Percentiles rank a stretch among this genome's conserved stretches.
phyloP scores from a whole-genome alignment of 352 stramenopile genomes.

The Phytopythium boreale region DNA sequence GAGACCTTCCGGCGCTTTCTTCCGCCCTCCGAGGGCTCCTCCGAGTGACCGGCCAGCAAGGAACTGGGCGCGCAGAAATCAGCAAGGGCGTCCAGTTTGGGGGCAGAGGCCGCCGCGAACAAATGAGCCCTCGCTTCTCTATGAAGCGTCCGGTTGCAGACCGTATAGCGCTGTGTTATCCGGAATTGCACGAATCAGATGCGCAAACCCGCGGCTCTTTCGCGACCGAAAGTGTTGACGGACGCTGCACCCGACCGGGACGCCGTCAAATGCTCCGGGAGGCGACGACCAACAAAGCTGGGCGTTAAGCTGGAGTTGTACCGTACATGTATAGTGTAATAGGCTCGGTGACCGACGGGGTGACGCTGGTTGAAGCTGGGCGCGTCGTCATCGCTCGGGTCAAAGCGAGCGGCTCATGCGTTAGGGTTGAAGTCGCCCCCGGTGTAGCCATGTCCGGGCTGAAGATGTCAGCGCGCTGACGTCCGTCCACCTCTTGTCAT shows the following conservation, averaged over 20 bases:
- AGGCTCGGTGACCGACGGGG: not conserved
- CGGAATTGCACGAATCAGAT: not conserved
- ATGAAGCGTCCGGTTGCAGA: too few species aligned
- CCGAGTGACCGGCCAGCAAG: too few species aligned
- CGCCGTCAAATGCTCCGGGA: too few species aligned
- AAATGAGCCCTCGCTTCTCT: not conserved
- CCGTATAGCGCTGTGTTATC: not conserved
- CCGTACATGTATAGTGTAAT: too few species aligned
- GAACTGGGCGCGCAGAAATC: too few species aligned
- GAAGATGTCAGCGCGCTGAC: conserved; percentile 5
- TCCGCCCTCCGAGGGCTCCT: not conserved
- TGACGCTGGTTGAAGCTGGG: not conserved
- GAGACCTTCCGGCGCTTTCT: not conserved
- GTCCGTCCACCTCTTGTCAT: not conserved
- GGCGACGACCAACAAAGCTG: too few species aligned
- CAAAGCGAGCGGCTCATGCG: not conserved
- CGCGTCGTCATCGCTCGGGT: not conserved
- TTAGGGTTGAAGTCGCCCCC: conserved; percentile 8
- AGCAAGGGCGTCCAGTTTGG: not conserved
- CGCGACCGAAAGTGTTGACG: not conserved
- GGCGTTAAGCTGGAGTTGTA: too few species aligned
- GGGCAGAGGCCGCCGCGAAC: too few species aligned
- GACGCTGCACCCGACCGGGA: too few species aligned
- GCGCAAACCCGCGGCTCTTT: not conserved
- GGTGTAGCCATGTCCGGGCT: conserved; percentile 7